A percentile compares a stretch with the other conserved stretches of the same genome.
These are phyloP conservation scores for Anisogramma anomala DNA, from an alignment of 2,329 filamentous ascomycete species.

Conservation along the genomic window DNA sequence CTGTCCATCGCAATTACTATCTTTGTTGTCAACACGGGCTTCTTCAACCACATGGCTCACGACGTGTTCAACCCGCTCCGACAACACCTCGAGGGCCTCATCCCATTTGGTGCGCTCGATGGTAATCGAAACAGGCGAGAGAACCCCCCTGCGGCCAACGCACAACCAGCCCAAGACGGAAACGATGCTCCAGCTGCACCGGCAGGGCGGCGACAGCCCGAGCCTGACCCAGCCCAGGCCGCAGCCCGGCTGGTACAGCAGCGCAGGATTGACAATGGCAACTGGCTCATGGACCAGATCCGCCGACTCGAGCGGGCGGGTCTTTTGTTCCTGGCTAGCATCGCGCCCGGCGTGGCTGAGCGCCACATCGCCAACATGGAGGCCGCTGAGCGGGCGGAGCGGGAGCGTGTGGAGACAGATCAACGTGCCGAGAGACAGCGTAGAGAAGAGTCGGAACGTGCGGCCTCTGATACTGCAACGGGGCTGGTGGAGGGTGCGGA, in stretches of 20 bases:
- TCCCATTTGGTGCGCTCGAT: conserved; percentile 36
- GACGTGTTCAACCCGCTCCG: conserved; percentile 45
- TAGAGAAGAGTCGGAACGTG: conserved; percentile 20
- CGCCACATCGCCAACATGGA: conserved; percentile 50
- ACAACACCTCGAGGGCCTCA: conserved; percentile 46
- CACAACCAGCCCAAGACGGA: conserved; percentile 15
- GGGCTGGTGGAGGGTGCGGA: too few species aligned
- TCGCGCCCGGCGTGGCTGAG: conserved; percentile 55
- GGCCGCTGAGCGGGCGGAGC: conserved; percentile 36
- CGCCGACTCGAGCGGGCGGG: conserved; percentile 47
- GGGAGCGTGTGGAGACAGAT: conserved; percentile 32
- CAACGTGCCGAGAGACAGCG: conserved; percentile 28
- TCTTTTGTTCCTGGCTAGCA: conserved; percentile 53
- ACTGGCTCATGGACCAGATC: conserved; percentile 38
- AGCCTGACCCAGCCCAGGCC: conserved; percentile 36
- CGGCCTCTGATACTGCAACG: conserved; percentile 21
- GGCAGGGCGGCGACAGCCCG: conserved; percentile 19
- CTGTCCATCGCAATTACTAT: conserved; percentile 41
- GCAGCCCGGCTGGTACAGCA: conserved; percentile 43
- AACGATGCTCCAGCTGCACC: conserved; percentile 19
- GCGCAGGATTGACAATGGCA: conserved; percentile 32
- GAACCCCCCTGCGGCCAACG: conserved; percentile 16
- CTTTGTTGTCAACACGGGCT: conserved; percentile 48
- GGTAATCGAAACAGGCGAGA: conserved; percentile 18
- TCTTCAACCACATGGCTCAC: conserved; percentile 44